Evolutionary conservation across 1,139 yeast genomes (phyloP).

Genomic region (Sugiyamaella novakii): DNA sequence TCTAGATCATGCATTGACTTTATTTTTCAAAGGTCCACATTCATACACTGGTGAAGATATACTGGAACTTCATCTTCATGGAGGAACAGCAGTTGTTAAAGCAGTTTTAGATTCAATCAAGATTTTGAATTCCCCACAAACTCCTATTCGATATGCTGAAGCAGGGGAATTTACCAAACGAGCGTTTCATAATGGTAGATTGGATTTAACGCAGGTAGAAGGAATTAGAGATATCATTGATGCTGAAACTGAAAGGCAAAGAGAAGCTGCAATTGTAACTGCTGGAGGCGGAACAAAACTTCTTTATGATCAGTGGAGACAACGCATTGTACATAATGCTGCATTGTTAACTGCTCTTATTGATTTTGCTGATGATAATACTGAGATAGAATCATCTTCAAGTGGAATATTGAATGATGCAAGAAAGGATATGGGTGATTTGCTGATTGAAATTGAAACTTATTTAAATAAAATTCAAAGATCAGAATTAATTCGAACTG

Average conservation of each 20-base stretch:
- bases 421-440: slow-evolving; percentile 44
- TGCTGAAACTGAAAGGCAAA: slow-evolving; percentile 91
- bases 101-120: slow-evolving; percentile 68
- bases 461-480: slow-evolving; percentile 52
- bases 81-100: slow-evolving; percentile 83
- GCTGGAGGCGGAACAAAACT: slow-evolving; percentile 67
- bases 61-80: slow-evolving; percentile 86
- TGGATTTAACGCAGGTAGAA: slow-evolving; percentile 80
- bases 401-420: slow-evolving; percentile 51
- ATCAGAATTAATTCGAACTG: slow-evolving; percentile 68
- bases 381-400: slow-evolving; percentile 66
- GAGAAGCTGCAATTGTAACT: slow-evolving; percentile 71
- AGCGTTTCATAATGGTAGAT: slow-evolving; percentile 72
- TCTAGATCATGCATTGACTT: slow-evolving; percentile 74
- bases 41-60: slow-evolving; percentile 94
- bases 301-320: slow-evolving; percentile 67
- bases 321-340: slow-evolving; percentile 60
- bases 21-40: slow-evolving; percentile 71
- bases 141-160: slow-evolving; percentile 73
- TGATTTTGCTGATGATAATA: slow-evolving; percentile 91
- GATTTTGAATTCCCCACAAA: slow-evolving; percentile 29
- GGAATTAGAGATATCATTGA: slow-evolving; percentile 87
- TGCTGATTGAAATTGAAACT: slow-evolving; percentile 50
- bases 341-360: slow-evolving; percentile 84
- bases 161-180: slow-evolving; percentile 90